Conservation (phyloP, 1,284 basidiomycete genomes). For the Cryptococcus amylolentus region DNA sequence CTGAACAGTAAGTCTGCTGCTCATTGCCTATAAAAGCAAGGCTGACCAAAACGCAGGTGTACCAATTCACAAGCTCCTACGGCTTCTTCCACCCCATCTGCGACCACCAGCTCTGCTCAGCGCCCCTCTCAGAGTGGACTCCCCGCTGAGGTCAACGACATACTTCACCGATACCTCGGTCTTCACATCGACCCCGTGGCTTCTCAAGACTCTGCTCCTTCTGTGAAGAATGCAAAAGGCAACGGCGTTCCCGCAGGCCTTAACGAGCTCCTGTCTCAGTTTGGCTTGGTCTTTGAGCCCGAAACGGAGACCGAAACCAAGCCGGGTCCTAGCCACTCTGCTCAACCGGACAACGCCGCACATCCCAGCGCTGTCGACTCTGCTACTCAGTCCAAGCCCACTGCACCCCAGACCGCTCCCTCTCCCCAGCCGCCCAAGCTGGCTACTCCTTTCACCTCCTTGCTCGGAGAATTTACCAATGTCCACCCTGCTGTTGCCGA, state of each 20-base stretch:
- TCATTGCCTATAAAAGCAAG: too few relatives aligned
- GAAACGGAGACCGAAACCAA: slow-evolving; percentile 8
- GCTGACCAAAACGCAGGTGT: too few relatives aligned
- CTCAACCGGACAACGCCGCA: not conserved
- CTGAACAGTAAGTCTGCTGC: too few relatives aligned
- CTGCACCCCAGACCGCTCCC: not conserved
- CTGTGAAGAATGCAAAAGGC: slow-evolving; percentile 5
- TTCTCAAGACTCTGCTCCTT: slow-evolving; percentile 5
- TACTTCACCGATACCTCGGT: slow-evolving; percentile 43
- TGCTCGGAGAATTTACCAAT: slow-evolving; percentile 22
- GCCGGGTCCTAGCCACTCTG: not conserved
- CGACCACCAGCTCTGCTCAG: too few relatives aligned
- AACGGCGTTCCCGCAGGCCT: slow-evolving; percentile 29
- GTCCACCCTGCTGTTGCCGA: slow-evolving; percentile 27
- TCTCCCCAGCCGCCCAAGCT: not conserved
- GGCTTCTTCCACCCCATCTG: too few relatives aligned
- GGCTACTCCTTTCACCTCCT: slow-evolving; percentile 17
- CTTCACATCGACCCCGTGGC: slow-evolving; percentile 26
- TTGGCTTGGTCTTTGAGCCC: slow-evolving; percentile 44
- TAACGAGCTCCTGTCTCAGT: slow-evolving; percentile 41
- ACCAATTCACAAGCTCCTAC: too few relatives aligned
- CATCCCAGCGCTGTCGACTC: not conserved
- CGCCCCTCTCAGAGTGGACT: too few relatives aligned
- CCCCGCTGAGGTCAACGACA: slow-evolving; percentile 25
- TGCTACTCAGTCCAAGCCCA: not conserved